Percentiles rank a stretch among this genome's conserved stretches.
Conservation (phyloP, 306 rosid species). For the Cicer chorassanicum region DNA sequence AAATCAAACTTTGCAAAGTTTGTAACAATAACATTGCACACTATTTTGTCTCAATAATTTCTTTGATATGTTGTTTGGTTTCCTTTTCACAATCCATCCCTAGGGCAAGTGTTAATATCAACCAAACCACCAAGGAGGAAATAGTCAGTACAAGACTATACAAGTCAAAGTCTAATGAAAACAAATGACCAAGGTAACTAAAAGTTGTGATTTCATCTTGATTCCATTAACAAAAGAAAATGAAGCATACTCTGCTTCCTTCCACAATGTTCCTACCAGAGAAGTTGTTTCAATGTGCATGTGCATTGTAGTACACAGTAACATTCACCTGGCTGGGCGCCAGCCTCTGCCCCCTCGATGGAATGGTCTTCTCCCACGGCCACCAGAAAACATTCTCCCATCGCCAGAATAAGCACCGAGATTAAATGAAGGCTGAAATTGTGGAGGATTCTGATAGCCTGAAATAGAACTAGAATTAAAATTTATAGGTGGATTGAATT, state of each 20-base stretch:
- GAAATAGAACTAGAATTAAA: slow-evolving; percentile 39
- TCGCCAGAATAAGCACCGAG: slow-evolving; percentile 48
- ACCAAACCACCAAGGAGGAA: slow-evolving; percentile 28
- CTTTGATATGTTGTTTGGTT: not conserved
- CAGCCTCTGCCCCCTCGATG: slow-evolving; percentile 53
- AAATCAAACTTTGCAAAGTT: not conserved
- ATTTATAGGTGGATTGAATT: slow-evolving; percentile 39
- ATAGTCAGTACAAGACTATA: not conserved
- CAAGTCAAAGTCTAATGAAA: slow-evolving; percentile 14
- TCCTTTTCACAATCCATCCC: slow-evolving; percentile 8
- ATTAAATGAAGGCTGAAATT: slow-evolving; percentile 45
- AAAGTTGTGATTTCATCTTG: not conserved
- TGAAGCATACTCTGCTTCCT: slow-evolving; percentile 1
- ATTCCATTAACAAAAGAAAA: not conserved
- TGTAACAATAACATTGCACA: not conserved
- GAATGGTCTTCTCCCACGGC: slow-evolving; percentile 46
- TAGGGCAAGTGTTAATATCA: not conserved
- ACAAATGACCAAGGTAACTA: not conserved
- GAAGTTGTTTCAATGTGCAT: not conserved
- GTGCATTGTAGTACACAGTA: not conserved
- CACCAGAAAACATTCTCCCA: slow-evolving; percentile 47
- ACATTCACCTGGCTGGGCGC: slow-evolving; percentile 51
- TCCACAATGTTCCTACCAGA: not conserved
- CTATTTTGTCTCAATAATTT: not conserved
- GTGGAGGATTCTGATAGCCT: slow-evolving; percentile 42